phyloP scores from a whole-genome alignment of 768 basidiomycete genomes.

The Psilocybe tampanensis region DNA sequence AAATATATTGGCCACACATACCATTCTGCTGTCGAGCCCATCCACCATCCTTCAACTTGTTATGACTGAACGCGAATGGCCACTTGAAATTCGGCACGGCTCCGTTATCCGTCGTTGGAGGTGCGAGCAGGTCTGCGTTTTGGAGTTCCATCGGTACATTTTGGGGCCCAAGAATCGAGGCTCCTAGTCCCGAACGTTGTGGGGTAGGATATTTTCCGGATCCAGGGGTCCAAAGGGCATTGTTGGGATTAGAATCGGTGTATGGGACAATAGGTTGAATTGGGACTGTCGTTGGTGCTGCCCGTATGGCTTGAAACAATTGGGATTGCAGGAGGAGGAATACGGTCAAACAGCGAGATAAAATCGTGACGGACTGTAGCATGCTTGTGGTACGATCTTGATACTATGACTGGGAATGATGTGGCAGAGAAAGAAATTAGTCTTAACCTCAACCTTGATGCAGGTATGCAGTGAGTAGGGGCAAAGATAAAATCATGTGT shows the following conservation, averaged over 20 bases:
- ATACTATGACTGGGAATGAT: not conserved
- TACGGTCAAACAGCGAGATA: not conserved
- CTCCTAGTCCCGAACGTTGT: conserved; percentile 46
- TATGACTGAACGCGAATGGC: conserved; percentile 65
- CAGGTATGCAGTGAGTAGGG: not conserved
- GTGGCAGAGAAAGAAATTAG: not conserved
- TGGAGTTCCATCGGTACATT: conserved; percentile 57
- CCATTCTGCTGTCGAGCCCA: conserved; percentile 69
- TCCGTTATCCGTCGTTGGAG: conserved; percentile 66
- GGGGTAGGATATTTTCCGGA: conserved; percentile 37
- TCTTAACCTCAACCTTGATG: not conserved
- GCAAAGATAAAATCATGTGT: not conserved
- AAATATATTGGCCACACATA: conserved; percentile 21
- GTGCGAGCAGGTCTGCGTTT: conserved; percentile 59
- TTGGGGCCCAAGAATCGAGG: conserved; percentile 54
- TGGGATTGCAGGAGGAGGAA: not conserved
- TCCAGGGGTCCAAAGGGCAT: conserved; percentile 22
- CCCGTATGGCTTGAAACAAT: not conserved
- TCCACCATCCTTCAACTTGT: conserved; percentile 60
- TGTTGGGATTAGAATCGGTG: conserved; percentile 21
- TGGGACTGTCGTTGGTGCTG: conserved; percentile 11
- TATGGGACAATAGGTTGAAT: conserved; percentile 22
- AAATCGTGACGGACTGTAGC: not conserved
- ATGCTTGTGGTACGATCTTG: not conserved
- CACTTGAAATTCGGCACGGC: conserved; percentile 58